Base-by-base conservation (phyloP, 768 basidiomycete species). In the Agrocybe praecox region DNA sequence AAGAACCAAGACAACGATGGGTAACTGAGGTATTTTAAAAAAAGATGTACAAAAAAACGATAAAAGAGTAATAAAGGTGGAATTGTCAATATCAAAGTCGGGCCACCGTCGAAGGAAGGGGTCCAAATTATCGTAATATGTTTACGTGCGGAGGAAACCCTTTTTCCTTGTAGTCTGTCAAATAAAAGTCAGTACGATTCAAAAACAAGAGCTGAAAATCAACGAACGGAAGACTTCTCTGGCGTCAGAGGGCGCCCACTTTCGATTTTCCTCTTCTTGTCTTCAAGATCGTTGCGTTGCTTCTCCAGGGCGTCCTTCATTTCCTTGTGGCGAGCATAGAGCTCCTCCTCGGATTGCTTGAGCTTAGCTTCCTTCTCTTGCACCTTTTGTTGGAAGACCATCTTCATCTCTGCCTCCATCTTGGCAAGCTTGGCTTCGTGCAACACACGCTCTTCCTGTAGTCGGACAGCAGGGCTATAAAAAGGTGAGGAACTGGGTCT, bases 341-440 rank as follows among this genome's bases (percentile, higher is more conserved):
- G 85, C 79, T 98, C 97, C 77, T 98, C 97, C 76, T 99, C 97
- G 52, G 91, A 94, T 74, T 98, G 97, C 80, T 98, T 98, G 72
- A 99, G 83, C 76, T 98, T 98, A 62, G 94, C 86, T 72, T 99
- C 97, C 81, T 99, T 98, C 74, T 99, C 97, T 72, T 95, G 94
- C 53, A 99, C 97, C 75, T 99, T 99, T 76, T 98, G 97, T 72
- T 96, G 95, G 94, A 99, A 99, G 66, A 99, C 97, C 93, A 96
- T 94, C 87, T 98, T 98, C 97, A 99, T 99, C 82, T 98, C 97
- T 54, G 95, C 92, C 78, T 99, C 97, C 90, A 98, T 98, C 87
- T 99, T 99, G 54, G 93, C 86, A 53, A 99, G 86, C 74, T 98
- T 98, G 64, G 92, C 91, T 76, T 99, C 96, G 76, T 99, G 96